Evolutionary conservation across 495 filamentous ascomycete species (phyloP).

Genomic region (Neurospora hispaniola): DNA sequence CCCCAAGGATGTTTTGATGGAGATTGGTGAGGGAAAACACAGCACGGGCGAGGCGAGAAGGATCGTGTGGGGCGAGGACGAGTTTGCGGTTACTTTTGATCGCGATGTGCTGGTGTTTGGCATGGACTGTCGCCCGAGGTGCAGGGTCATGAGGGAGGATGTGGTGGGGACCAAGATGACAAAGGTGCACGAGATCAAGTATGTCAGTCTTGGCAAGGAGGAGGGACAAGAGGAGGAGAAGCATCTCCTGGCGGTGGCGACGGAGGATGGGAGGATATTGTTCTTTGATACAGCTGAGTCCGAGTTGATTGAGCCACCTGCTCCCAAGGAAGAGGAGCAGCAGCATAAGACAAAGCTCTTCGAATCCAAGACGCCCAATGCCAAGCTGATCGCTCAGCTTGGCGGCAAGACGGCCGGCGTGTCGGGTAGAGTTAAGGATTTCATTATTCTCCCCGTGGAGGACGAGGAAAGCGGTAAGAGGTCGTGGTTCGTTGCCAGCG

Average conservation of each 20-base stretch:
- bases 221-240: slow-evolving; percentile 33
- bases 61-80: slow-evolving; percentile 76
- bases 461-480: slow-evolving; percentile 25
- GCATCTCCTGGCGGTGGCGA: slow-evolving; percentile 62
- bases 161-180: slow-evolving; percentile 46
- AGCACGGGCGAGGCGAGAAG: slow-evolving; percentile 72
- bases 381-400: slow-evolving; percentile 58
- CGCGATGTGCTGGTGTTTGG: slow-evolving; percentile 76
- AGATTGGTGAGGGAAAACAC: slow-evolving; percentile 65
- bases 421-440: slow-evolving; percentile 76
- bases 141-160: slow-evolving; percentile 39
- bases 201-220: slow-evolving; percentile 30
- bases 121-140: slow-evolving; percentile 73
- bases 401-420: slow-evolving; percentile 62
- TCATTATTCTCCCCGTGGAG: slow-evolving; percentile 47
- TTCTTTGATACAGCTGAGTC: slow-evolving; percentile 46
- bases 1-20: slow-evolving; percentile 49
- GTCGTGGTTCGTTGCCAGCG: slow-evolving; percentile 55
- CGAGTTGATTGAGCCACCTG: slow-evolving; percentile 1
- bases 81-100: slow-evolving; percentile 85
- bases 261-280: slow-evolving; percentile 80
- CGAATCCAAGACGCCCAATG: slow-evolving; percentile 28
- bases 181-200: slow-evolving; percentile 75
- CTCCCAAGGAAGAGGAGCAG: slow-evolving; percentile 7
- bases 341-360: slow-evolving; percentile 9